These are phyloP conservation scores for Phytophthora podocarpi DNA, from an alignment of 352 stramenopile species.

Conservation along the genomic window DNA sequence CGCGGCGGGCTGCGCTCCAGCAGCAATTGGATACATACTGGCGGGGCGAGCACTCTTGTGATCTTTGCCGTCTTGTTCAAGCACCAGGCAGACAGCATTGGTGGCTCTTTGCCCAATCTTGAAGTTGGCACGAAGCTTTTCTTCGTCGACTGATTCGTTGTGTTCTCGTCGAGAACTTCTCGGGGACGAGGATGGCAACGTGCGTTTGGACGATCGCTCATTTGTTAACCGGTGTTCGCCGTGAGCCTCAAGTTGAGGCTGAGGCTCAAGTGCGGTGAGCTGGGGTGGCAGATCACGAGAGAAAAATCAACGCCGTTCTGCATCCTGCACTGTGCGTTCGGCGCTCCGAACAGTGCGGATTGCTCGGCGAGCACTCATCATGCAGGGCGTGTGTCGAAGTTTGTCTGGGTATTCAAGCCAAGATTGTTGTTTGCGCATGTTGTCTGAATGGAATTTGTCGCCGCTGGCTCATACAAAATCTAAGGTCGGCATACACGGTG, in stretches of 20 bases:
- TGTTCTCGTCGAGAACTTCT: neutral
- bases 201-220: conserved; percentile 11
- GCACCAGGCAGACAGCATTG: too few relatives aligned
- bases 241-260: too few relatives aligned
- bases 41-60: too few relatives aligned
- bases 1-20: too few relatives aligned
- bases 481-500: conserved; percentile 27
- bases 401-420: too few relatives aligned
- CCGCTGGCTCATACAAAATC: conserved; percentile 25
- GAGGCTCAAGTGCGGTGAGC: conserved; percentile 8
- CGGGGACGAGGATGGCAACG: neutral
- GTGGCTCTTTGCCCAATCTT: neutral
- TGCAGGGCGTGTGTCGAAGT: too few relatives aligned
- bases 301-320: too few relatives aligned
- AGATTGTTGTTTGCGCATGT: conserved; percentile 15
- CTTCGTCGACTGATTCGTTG: neutral
- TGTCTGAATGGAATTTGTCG: conserved; percentile 12
- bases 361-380: too few relatives aligned
- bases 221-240: conserved; percentile 13
- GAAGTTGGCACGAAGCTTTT: neutral
- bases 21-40: too few relatives aligned
- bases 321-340: neutral
- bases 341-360: neutral
- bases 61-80: too few relatives aligned
- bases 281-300: conserved; percentile 7